Base-by-base conservation (phyloP, 2,329 filamentous ascomycete species). In the Chaetomium globosum region DNA sequence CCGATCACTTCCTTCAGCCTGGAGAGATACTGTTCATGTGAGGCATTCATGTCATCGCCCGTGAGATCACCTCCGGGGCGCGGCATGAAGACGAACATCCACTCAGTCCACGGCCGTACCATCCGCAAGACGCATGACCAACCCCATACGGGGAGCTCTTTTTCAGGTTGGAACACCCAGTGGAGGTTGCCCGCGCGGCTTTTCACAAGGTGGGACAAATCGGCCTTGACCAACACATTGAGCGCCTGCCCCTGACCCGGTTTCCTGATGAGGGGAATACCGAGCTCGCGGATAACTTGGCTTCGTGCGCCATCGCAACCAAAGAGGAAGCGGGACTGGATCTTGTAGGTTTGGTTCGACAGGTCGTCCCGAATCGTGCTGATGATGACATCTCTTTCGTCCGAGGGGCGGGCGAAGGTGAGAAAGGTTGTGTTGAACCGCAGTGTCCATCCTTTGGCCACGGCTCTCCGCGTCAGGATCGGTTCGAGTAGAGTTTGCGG, bases 21-120 rank as follows among this genome's bases (percentile, higher is more conserved):
- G 36, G 75, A 69, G 3, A 80, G 49, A 67, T 82, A 84, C 70
- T 85, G 79, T 8, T 82, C 81, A 0, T 77, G 67, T 0, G 79
- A 77, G 0, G 82, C 80, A 19, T 77, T 75, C 64, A 71, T 71
- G 1, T 71, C 71, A 23, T 74, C 69, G 5, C 78, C 73, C 4
- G 72, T 73, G 12, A 77, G 67, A 58, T 80, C 75, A 23, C 73
- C 73, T 4, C 77, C 77, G 0, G 76, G 78, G 10, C 72, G 71
- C 0, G 83, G 80, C 19, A 87, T 75, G 19, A 86, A 72, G 63
- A 85, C 83, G 52, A 84, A 83, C 76, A 85, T 79, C 85, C 85
- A 89, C 76, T 89, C 83, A 68, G 82, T 72, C 86, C 86, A 89
- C 0, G 85, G 82, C 75, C 83, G 85, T 2, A 89, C 84, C 85